Base-by-base conservation (phyloP, 1,284 basidiomycete genomes). In the Pseudozyma pruni region DNA sequence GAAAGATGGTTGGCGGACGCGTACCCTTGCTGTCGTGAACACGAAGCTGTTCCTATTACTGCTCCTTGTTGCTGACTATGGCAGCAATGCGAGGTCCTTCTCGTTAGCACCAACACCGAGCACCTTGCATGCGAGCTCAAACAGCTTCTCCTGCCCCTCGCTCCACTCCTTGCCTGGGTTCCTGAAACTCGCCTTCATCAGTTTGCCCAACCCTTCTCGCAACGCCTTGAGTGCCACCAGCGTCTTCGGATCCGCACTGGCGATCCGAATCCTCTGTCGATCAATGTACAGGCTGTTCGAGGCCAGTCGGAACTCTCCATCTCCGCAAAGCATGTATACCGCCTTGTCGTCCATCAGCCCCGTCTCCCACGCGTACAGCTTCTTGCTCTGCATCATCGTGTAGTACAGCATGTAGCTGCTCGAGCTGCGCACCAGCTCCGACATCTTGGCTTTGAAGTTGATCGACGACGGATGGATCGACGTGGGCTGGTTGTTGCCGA, bases 321-420 rank as follows among this genome's bases (percentile, higher is more conserved):
- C 96, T 2, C 96, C 95, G 71, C 94, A 98, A 0, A 98, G 84
- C 22, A 98, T 85, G 17, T 93, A 82, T 42, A 99, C 83, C 1
- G 92, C 88, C 27, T 91, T 84, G 75, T 97, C 92, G 62, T 96
- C 91, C 5, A 93, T 88, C 1, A 93, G 91, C 1, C 91, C 90
- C 1, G 91, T 93, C 83, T 99, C 96, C 93, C 94, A 97, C n/a
- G 91, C 94, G 82, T 83, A 98, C 27, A 98, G 84, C 83, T 89
- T 91, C 84, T 91, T 93, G 13, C 92, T 93, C 81, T 93, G 91
- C 91, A 93, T 92, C 72, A 68, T 78, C 39, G 71, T 43, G 41
- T 68, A 59, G 29, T 61, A 69, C 44, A 82, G 47, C 58, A 78
- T 57, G 49, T 72, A 74, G 54, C 66, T 66, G 44, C 53, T 47